A percentile compares a stretch with the other conserved stretches of the same genome.
These are phyloP conservation scores for Tinospora cordifolia DNA, from an alignment of 164 flowering plant genomes.

Conservation along the genomic window DNA sequence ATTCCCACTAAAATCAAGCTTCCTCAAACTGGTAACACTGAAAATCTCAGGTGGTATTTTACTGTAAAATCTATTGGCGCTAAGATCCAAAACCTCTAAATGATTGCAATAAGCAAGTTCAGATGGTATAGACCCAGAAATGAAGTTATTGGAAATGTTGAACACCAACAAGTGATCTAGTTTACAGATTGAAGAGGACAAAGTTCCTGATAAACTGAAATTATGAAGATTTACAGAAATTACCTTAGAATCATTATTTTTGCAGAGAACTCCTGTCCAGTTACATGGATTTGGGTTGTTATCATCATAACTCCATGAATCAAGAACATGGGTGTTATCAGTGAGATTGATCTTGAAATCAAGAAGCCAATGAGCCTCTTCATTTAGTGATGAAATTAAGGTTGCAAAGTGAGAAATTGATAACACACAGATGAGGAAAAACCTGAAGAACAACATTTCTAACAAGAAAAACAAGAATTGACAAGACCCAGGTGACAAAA, in stretches of 20 bases:
- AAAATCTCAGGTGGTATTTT: conserved; percentile 30
- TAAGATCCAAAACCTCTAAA: conserved; percentile 40
- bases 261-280: conserved; percentile 45
- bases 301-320: conserved; percentile 30
- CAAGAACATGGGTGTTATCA: conserved; percentile 31
- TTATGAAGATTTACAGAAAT: conserved; percentile 28
- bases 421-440: not conserved
- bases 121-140: conserved; percentile 47
- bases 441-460: not conserved
- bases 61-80: conserved; percentile 45
- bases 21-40: conserved; percentile 24
- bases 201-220: conserved; percentile 40
- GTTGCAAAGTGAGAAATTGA: conserved; percentile 13
- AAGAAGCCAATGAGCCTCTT: conserved; percentile 39
- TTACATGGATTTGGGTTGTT: conserved; percentile 33
- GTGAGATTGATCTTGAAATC: conserved; percentile 31
- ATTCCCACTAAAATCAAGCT: conserved; percentile 47
- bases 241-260: conserved; percentile 22
- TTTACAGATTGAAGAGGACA: conserved; percentile 37
- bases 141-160: conserved; percentile 39
- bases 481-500: not conserved
- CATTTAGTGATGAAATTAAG: conserved; percentile 28
- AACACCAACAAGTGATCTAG: conserved; percentile 26
- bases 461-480: not conserved
- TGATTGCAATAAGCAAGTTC: conserved; percentile 26